A percentile compares a stretch with the other conserved stretches of the same genome.
Evolutionary conservation across 176 grass and related monocot species (phyloP).

Genomic region (Hyparrhenia diplandra): DNA sequence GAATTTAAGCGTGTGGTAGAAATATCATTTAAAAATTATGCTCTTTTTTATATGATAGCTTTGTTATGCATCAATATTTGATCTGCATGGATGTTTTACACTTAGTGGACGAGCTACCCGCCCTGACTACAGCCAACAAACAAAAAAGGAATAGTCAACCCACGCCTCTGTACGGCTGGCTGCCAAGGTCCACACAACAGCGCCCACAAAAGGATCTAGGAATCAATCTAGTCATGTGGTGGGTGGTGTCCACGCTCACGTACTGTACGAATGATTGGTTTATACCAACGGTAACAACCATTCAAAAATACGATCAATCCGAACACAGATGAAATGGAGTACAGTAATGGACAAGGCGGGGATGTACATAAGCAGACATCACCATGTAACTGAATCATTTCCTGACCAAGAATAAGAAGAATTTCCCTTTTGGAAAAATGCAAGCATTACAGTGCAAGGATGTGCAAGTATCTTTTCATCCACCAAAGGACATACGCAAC

Average conservation of each 20-base stretch:
- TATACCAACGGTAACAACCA: not conserved
- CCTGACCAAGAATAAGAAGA: not conserved
- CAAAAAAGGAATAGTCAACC: not conserved
- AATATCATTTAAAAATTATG: no score
- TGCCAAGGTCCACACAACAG: not conserved
- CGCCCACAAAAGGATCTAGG: not conserved
- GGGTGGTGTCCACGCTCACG: slow-evolving; percentile 14
- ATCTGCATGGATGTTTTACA: not conserved
- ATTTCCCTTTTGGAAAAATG: not conserved
- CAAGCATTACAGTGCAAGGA: not conserved
- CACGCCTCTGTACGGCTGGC: not conserved
- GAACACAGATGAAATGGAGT: not conserved
- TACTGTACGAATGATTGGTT: not conserved
- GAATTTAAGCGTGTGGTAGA: not conserved
- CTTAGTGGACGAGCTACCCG: not conserved
- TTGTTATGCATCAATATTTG: not conserved
- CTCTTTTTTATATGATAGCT: not conserved
- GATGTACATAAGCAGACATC: no score
- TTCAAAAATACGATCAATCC: not conserved
- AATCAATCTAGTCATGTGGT: not conserved
- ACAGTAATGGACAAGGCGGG: not conserved
- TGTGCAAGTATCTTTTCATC: not conserved
- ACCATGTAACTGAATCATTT: not conserved
- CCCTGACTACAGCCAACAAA: not conserved
- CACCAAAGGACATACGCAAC: not conserved